These are phyloP conservation scores for Gaeumannomyces sp. DNA, from an alignment of 2,329 filamentous ascomycete species.

Conservation along the genomic window DNA sequence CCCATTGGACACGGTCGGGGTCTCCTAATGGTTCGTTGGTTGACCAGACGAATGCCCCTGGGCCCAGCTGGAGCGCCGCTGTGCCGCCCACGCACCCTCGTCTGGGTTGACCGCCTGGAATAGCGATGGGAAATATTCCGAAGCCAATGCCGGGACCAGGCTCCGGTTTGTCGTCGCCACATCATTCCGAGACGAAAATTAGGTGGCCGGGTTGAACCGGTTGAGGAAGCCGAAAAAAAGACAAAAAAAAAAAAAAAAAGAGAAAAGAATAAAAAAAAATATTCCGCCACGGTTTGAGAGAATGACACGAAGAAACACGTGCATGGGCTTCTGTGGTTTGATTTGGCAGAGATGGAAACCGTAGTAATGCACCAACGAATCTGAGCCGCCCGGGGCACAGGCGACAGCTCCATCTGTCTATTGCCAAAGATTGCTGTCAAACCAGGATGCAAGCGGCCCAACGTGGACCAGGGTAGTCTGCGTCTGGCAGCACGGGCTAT, in stretches of 20 bases:
- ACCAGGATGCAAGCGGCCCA: not conserved
- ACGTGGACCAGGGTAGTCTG: not conserved
- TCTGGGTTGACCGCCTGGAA: not conserved
- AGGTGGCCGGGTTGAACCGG: not conserved
- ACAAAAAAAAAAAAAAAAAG: not conserved
- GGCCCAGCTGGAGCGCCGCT: too few relatives aligned
- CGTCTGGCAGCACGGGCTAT: not conserved
- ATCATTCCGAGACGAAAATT: not conserved
- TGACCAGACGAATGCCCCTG: not conserved
- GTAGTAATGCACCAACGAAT: too few relatives aligned
- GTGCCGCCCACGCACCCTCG: not conserved
- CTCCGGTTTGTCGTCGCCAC: not conserved
- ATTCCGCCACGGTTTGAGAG: not conserved
- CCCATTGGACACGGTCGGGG: not conserved
- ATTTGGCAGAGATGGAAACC: constrained; percentile 2
- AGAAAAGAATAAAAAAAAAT: not conserved
- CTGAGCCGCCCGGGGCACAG: too few relatives aligned
- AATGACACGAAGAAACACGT: not conserved
- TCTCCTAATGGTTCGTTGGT: too few relatives aligned
- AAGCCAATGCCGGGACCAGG: too few relatives aligned
- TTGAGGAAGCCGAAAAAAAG: not conserved
- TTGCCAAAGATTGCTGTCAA: too few relatives aligned
- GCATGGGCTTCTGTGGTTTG: not conserved
- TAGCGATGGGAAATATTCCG: not conserved
- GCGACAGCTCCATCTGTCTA: too few relatives aligned